Conservation (phyloP, 495 filamentous ascomycete genomes). For the Annulohypoxylon bovei region DNA sequence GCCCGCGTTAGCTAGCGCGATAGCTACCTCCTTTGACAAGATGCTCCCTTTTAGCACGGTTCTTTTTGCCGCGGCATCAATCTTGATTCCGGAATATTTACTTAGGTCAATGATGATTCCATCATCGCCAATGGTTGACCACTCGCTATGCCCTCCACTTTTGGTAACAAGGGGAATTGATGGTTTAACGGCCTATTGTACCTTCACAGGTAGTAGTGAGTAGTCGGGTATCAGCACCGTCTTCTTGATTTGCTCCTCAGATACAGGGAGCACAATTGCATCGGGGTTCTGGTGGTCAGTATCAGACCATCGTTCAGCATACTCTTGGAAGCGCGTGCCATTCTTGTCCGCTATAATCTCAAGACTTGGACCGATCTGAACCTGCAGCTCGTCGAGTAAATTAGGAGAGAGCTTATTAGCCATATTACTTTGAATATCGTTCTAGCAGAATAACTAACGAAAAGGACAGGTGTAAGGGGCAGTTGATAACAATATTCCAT, state of each 20-base stretch:
- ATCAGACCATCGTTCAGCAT: background rate
- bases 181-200: background rate
- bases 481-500: no score
- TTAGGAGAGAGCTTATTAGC: background rate
- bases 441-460: no score
- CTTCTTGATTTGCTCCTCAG: background rate
- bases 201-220: background rate
- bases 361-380: background rate
- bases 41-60: constrained; percentile 46
- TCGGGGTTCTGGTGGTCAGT: background rate
- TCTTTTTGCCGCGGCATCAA: constrained; percentile 33
- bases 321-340: background rate
- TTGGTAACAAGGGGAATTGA: constrained; percentile 49
- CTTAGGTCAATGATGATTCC: constrained; percentile 52
- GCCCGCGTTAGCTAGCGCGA: constrained; percentile 17
- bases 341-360: background rate
- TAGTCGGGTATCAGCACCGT: background rate
- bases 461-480: no score
- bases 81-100: constrained; percentile 33
- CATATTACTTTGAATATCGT: background rate
- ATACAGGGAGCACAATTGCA: background rate
- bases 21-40: constrained; percentile 44
- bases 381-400: background rate
- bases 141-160: constrained; percentile 49
- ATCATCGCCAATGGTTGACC: constrained; percentile 44